Evolutionary conservation across 768 basidiomycete genomes (phyloP), one percentile per base, ranked within the genome.

Genomic region (Suillus alpinus): DNA sequence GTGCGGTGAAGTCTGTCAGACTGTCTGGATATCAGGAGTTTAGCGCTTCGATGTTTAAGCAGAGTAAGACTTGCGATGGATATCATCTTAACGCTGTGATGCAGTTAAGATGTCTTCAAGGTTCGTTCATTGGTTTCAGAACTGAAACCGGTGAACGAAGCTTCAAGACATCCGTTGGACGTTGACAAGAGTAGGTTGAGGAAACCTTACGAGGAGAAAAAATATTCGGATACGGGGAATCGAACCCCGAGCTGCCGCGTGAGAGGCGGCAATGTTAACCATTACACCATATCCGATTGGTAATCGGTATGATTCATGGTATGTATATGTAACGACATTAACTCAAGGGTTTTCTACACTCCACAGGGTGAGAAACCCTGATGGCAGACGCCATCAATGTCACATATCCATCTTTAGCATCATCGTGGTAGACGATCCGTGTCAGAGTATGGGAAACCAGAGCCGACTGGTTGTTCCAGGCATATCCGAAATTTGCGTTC

Each of bases 251-350:
- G 72, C 76, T 76, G 67, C 76, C 74, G 74, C 74, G 76, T 82
- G 83, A 82, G 76, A 84, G 82, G 83, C 83, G 81, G 82, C 77
- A 83, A 84, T 83, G 83, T 81, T 84, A 81, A 80, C 83, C 83
- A 73, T 84, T 84, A 83, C 83, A 84, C 82, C 82, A 83, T 83
- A 85, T 75, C 81, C 76, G 76, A 73, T 37, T 55, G 14, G 26
- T n/a, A n/a, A n/a, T n/a, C n/a, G n/a, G n/a, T n/a, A n/a, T n/a
- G n/a, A n/a, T n/a, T n/a, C n/a, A n/a, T n/a, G n/a, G n/a, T n/a
- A n/a, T n/a, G n/a, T n/a, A n/a, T n/a, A n/a, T 26, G 26, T 26
- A 3, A 26, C 3, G 26, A 26, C 26, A 26, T 26, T 1, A 26
- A 26, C 26, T 26, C 26, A 26, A 26, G 26, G 26, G 26, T 1